Conservation (phyloP, 768 basidiomycete species). For the Tricholoma terreum region DNA sequence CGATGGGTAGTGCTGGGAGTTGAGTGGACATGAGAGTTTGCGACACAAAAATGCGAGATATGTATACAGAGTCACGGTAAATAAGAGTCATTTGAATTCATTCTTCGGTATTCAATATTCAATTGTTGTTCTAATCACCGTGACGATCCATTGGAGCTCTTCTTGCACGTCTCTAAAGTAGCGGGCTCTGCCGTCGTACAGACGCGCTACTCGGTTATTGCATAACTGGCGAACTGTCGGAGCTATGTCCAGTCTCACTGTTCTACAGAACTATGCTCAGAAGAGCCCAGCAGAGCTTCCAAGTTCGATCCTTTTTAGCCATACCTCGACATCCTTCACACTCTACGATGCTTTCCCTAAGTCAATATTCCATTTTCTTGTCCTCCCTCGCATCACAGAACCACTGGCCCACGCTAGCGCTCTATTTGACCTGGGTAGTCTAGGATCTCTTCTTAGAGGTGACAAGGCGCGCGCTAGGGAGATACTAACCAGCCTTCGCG, state of each 20-base stretch:
- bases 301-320: slow-evolving; percentile 54
- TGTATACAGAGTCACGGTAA: no score
- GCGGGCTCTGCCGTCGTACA: no score
- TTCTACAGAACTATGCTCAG: slow-evolving; percentile 61
- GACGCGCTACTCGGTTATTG: no score
- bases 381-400: slow-evolving; percentile 64
- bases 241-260: slow-evolving; percentile 47
- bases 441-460: slow-evolving; percentile 53
- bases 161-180: no score
- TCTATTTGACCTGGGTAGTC: slow-evolving; percentile 45
- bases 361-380: slow-evolving; percentile 83
- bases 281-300: slow-evolving; percentile 53
- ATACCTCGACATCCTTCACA: slow-evolving; percentile 53
- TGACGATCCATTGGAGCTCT: no score
- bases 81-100: no score
- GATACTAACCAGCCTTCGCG: slow-evolving; percentile 49
- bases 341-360: slow-evolving; percentile 80
- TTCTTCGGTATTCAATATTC: no score
- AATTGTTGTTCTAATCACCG: no score
- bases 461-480: slow-evolving; percentile 53
- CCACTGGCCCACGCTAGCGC: slow-evolving; percentile 18
- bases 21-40: background rate
- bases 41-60: no score
- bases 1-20: slow-evolving; percentile 17
- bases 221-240: no score